Evolutionary conservation across 345 rosid genomes (phyloP).

Genomic region (Aurinia saxatilis): DNA sequence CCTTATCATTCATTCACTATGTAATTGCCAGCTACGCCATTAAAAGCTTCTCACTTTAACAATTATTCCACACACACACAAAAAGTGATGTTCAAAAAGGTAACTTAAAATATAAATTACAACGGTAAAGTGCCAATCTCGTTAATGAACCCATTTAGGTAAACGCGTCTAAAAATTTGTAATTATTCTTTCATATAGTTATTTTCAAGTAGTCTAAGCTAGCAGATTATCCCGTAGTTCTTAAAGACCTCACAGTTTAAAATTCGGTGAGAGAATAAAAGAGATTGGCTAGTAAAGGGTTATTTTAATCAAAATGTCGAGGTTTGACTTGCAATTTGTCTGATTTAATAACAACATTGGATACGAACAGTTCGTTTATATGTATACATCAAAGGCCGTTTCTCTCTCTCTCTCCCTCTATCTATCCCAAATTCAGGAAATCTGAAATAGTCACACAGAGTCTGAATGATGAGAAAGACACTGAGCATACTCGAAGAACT

Average conservation of each 20-base stretch:
- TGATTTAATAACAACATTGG: neutral
- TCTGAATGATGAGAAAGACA: conserved; percentile 10
- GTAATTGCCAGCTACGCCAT: no score
- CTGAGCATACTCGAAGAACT: conserved; percentile 22
- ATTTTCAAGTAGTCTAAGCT: neutral
- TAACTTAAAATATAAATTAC: no score
- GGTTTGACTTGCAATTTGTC: neutral
- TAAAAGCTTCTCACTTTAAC: no score
- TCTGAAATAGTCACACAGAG: neutral
- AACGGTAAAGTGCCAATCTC: no score
- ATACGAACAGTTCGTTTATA: neutral
- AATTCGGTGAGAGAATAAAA: no score
- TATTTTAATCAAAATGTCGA: neutral
- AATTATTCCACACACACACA: no score
- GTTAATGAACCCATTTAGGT: no score
- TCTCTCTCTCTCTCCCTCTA: neutral
- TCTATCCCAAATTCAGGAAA: neutral
- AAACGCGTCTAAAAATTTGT: no score
- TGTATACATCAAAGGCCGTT: neutral
- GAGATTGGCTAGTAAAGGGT: neutral
- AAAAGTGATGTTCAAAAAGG: no score
- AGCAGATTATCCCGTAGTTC: neutral
- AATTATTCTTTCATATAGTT: no score
- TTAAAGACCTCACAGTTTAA: neutral
- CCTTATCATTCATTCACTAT: no score